phyloP scores from a whole-genome alignment of 176 grass and related monocot genomes.

The Tuctoria greenei region DNA sequence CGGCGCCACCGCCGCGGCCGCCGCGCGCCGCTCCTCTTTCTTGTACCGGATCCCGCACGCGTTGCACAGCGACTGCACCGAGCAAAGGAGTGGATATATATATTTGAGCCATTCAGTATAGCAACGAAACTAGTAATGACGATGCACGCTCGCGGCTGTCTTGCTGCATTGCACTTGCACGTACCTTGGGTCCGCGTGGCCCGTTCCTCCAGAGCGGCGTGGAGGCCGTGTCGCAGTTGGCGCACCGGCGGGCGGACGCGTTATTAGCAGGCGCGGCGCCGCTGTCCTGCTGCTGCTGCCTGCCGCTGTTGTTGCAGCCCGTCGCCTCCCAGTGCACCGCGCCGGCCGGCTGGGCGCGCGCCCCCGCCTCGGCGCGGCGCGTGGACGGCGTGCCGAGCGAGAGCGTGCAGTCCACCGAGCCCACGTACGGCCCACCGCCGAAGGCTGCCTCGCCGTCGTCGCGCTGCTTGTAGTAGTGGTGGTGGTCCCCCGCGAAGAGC shows the following conservation, averaged over 20 bases:
- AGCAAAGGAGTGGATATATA: too few species aligned
- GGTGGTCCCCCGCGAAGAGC: slow-evolving; percentile 49
- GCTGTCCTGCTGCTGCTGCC: slow-evolving; percentile 29
- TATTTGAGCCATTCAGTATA: not conserved
- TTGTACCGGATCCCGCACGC: slow-evolving; percentile 99
- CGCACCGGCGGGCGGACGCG: slow-evolving; percentile 60
- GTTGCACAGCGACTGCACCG: slow-evolving; percentile 81
- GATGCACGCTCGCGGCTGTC: too few species aligned
- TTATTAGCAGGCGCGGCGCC: not conserved
- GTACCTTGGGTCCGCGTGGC: slow-evolving; percentile 84
- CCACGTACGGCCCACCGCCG: slow-evolving; percentile 16
- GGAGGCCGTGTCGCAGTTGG: slow-evolving; percentile 90
- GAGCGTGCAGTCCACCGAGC: slow-evolving; percentile 86
- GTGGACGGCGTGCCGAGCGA: slow-evolving; percentile 95
- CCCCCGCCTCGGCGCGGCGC: slow-evolving; percentile 58
- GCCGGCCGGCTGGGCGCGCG: not conserved
- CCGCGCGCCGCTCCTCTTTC: slow-evolving; percentile 94
- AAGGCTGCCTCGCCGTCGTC: slow-evolving; percentile 19
- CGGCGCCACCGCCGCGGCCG: slow-evolving; percentile 48
- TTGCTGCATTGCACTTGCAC: not conserved
- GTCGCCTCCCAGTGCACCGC: slow-evolving; percentile 48
- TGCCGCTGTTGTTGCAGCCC: not conserved
- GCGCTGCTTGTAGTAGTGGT: slow-evolving; percentile 40
- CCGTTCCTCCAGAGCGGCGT: slow-evolving; percentile 96
- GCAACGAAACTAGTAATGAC: too few species aligned